Base-by-base conservation (phyloP, 1,139 yeast genomes). In the Magnusiomyces tetraspermus region DNA sequence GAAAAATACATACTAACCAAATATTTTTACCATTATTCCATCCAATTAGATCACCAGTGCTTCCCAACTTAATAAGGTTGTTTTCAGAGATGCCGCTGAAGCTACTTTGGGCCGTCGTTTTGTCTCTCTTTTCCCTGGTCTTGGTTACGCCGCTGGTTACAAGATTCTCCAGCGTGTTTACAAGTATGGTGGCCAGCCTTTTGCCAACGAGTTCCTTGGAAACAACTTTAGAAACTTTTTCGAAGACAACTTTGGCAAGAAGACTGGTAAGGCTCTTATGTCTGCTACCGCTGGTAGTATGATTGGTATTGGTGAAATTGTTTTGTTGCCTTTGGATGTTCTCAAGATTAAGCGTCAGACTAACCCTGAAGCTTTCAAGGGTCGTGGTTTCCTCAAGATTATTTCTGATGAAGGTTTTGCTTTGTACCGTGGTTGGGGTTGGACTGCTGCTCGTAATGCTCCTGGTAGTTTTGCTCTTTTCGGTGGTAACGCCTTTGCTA, bases 381-480 rank as follows among this genome's bases (percentile, higher is more conserved):
- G 99, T 63, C 85, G 98, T 76, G 97, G 98, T 11, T 89, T 92
- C 73, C 57, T 89, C 59, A 85, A 80, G 71, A 88, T 92, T 63
- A 68, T 92, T 59, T 68, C 77, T 52, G 98, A 92, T 67, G 98
- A 94, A 74, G 98, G 98, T 23, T 78, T 88, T 58, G 89, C 92
- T 40, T 77, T 92, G 64, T 92, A 92, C 76, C 80, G 97, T 69
- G 99, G 99, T 61, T 90, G 97, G 96, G 97, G 97, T 55, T 92
- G 99, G 99, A 92, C 99, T 57, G 96, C 95, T 62, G 99, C 99
- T 50, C 83, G 99, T 79, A 92, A 92, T 68, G 97, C 97, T 2
- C 99, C 99, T 41, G 99, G 99, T 55, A 88, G 97, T 2, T 92
- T 92, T 67, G 96, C 97, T 15, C 76, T 92, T 60, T 92, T 92